Percentiles rank a stretch among this genome's conserved stretches.
These are phyloP conservation scores for Fusarium pseudonygamai DNA, from an alignment of 2,329 filamentous ascomycete genomes.

Conservation along the genomic window DNA sequence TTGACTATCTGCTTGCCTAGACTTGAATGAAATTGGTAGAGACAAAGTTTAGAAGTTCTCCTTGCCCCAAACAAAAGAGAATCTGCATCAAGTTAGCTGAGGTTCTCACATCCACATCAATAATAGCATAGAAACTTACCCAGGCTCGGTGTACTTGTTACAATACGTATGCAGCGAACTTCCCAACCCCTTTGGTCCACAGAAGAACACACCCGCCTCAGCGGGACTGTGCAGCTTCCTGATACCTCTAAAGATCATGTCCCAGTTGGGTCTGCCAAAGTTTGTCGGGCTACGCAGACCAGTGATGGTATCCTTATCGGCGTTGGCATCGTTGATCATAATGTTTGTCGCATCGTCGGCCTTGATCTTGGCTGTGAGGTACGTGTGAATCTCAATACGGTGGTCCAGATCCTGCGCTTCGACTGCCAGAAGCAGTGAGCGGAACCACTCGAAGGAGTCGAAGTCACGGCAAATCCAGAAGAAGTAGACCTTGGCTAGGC, in stretches of 20 bases:
- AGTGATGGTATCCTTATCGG: constrained; percentile 85
- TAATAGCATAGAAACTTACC: constrained; percentile 57
- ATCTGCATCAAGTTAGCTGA: constrained; percentile 54
- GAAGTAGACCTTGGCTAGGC: constrained; percentile 88
- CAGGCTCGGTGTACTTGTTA: constrained; percentile 87
- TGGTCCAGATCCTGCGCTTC: constrained; percentile 86
- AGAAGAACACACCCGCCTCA: constrained; percentile 85
- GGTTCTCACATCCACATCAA: constrained; percentile 9
- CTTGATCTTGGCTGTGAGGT: constrained; percentile 88
- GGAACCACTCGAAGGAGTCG: constrained; percentile 90
- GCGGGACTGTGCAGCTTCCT: constrained; percentile 79
- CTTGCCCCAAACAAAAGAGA: constrained; percentile 74
- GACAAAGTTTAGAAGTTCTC: constrained; percentile 61
- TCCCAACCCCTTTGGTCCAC: constrained; percentile 82
- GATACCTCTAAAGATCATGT: constrained; percentile 87
- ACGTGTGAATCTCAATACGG: constrained; percentile 89
- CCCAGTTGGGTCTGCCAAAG: constrained; percentile 89
- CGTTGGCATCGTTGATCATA: constrained; percentile 90
- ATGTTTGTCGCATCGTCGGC: constrained; percentile 88
- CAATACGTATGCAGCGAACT: constrained; percentile 83
- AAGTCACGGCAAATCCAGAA: constrained; percentile 94
- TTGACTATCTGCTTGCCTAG: constrained; percentile 1
- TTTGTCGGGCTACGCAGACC: constrained; percentile 84
- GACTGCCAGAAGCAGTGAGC: constrained; percentile 82
- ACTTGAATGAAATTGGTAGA: background rate